Base-by-base conservation (phyloP, 345 rosid genomes). In the Gossypium mustelinum region DNA sequence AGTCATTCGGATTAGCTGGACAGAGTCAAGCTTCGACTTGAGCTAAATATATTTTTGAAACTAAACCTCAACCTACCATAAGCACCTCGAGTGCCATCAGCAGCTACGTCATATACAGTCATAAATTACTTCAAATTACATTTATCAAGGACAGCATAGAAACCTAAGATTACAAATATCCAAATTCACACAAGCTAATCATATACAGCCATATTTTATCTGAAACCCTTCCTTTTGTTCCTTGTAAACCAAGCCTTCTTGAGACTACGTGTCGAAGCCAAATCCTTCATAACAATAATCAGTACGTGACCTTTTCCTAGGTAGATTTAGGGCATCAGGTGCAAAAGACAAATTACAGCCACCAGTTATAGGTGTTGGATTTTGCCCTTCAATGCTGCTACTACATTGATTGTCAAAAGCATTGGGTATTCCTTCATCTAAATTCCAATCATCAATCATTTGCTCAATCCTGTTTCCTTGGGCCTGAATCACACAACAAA, bases 281-380 rank as follows among this genome's bases (percentile, higher is more conserved):
- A 69, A 27, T 11, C 60, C 29, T 29, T 17, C 25, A 51, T 17
- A 34, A 34, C 41, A 34, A 34, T 34, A 10, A 45, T 7, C 39
- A 12, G 18, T 47, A 3, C 71, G 71, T 45, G 39, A 22, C 39
- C 71, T 67, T 47, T 67, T 67, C 29, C 71, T 67, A n/a, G 71
- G 2, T 22, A 14, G 11, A 47, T 45, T 45, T 22, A 47, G 22
- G 39, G 55, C n/a, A 67, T 67, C 6, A 29, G 39, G 18, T 44
- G 41, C 57, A 68, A 2, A 48, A n/a, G 13, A 25, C 7, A 48
- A 24, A 34, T 41, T 14, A 24, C 43, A 9, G 43, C 39, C 57
- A 14, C 57, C 18, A 24, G 9, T 50, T 25, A 39, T 2, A 27
- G 24, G 24, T 3, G 24, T 51, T 17, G 6, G 10, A 27, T 27